These are phyloP conservation scores for Neofusicoccum sp. DNA, from an alignment of 2,329 filamentous ascomycete genomes.

Conservation along the genomic window DNA sequence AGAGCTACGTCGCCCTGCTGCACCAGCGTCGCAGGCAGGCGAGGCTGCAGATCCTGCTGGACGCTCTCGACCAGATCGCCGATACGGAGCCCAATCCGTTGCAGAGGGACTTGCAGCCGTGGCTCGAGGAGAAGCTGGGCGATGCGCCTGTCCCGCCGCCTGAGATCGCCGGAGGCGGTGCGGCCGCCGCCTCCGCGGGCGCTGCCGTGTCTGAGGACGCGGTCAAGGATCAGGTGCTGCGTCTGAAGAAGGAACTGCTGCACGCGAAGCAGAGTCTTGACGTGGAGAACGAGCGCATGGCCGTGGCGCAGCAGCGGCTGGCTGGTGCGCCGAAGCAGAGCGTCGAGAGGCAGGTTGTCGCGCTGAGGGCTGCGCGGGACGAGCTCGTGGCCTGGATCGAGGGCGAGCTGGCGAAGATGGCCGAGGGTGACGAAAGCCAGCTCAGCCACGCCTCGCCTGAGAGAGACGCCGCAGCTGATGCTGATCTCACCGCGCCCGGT, in stretches of 20 bases:
- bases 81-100: constrained; percentile 37
- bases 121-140: constrained; percentile 35
- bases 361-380: constrained; percentile 49
- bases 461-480: not conserved
- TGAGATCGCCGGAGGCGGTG: constrained; percentile 28
- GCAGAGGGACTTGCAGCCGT: constrained; percentile 27
- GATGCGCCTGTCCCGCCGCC: constrained; percentile 42
- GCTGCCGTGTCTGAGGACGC: constrained; percentile 26
- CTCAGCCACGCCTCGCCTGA: not conserved
- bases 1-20: constrained; percentile 47
- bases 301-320: constrained; percentile 25
- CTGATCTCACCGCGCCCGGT: constrained; percentile 17
- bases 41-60: constrained; percentile 51
- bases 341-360: constrained; percentile 37
- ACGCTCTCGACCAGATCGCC: constrained; percentile 45
- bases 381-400: constrained; percentile 57
- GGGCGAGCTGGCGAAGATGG: constrained; percentile 48
- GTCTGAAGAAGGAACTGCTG: constrained; percentile 44
- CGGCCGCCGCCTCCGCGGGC: constrained; percentile 26
- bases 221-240: constrained; percentile 34
- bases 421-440: constrained; percentile 38
- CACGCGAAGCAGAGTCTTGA: constrained; percentile 38
- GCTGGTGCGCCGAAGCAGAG: not conserved
- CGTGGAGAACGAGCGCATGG: constrained; percentile 28
- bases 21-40: constrained; percentile 49